Evolutionary conservation across 2,329 filamentous ascomycete species (phyloP).

Genomic region (Lachnellula arida): DNA sequence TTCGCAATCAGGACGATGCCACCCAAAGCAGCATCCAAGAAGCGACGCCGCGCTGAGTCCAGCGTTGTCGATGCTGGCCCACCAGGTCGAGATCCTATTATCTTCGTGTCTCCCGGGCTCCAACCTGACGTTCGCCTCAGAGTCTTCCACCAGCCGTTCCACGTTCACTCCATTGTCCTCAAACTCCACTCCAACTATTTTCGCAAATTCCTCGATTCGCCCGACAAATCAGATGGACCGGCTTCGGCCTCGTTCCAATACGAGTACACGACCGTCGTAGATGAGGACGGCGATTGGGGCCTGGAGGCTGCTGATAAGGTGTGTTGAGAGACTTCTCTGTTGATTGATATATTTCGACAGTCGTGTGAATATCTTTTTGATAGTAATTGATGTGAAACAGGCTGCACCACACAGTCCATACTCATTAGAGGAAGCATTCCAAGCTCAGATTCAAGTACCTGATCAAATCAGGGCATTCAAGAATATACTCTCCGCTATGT

Average conservation of each 20-base stretch:
- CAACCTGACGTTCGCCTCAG: neutral
- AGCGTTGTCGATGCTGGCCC: neutral
- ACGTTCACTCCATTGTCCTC: conserved; percentile 11
- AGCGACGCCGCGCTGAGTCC: neutral
- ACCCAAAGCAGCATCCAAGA: neutral
- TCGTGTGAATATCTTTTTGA: too few species aligned
- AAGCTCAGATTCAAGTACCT: too few species aligned
- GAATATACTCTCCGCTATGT: neutral
- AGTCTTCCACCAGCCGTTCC: conserved; percentile 5
- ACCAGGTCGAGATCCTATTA: neutral
- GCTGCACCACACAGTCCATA: too few species aligned
- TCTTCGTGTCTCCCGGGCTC: neutral
- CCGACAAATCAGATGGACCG: neutral
- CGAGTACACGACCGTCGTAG: neutral
- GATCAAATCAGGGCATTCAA: neutral
- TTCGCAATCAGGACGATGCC: too few species aligned
- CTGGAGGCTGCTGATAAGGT: neutral
- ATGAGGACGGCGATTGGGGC: neutral
- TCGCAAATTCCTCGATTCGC: conserved; percentile 5
- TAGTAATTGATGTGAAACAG: too few species aligned
- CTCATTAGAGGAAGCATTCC: too few species aligned
- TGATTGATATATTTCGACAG: too few species aligned
- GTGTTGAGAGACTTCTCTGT: too few species aligned
- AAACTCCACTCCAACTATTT: conserved; percentile 12
- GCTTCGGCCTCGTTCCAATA: neutral